phyloP scores from a whole-genome alignment of 805 yeast species.

The Wickerhamomyces sydowiorum region DNA sequence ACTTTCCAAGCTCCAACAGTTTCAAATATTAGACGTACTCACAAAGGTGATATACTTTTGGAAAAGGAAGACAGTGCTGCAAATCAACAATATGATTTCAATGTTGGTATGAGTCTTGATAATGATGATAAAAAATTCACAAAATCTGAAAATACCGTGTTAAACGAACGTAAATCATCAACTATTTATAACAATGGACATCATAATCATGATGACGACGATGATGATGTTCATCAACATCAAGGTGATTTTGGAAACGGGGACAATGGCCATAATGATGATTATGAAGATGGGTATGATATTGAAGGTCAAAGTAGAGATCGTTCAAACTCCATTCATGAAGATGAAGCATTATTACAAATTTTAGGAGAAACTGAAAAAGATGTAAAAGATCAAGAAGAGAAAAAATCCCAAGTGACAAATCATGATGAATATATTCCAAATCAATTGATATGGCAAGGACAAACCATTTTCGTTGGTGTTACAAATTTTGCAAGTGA shows the following conservation, averaged over 20 bases:
- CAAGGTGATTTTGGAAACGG: no score
- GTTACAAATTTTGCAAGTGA: constrained; percentile 36
- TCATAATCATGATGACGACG: constrained; percentile 9
- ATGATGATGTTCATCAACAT: constrained; percentile 2
- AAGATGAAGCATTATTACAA: constrained; percentile 30
- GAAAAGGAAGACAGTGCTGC: constrained; percentile 37
- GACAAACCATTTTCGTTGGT: constrained; percentile 43
- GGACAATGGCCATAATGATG: constrained; percentile 22
- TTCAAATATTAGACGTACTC: constrained; percentile 72
- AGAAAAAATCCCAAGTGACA: not conserved
- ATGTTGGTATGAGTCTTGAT: constrained; percentile 22
- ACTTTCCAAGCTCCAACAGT: constrained; percentile 55
- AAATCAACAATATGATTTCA: constrained; percentile 21
- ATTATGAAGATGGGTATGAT: constrained; percentile 20
- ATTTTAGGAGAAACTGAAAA: constrained; percentile 21
- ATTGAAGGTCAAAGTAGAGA: constrained; percentile 12
- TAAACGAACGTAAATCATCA: constrained; percentile 11
- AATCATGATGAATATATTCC: constrained; percentile 15
- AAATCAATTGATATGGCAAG: constrained; percentile 36
- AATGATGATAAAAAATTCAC: constrained; percentile 17
- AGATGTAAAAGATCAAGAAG: constrained; percentile 10
- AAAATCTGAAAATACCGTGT: constrained; percentile 9
- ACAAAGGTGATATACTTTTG: constrained; percentile 82
- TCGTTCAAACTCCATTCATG: constrained; percentile 6
- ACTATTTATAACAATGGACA: constrained; percentile 3